A percentile compares a stretch with the other conserved stretches of the same genome.
Conservation (phyloP, 2,329 filamentous ascomycete genomes). For the Pleomassaria siparia region DNA sequence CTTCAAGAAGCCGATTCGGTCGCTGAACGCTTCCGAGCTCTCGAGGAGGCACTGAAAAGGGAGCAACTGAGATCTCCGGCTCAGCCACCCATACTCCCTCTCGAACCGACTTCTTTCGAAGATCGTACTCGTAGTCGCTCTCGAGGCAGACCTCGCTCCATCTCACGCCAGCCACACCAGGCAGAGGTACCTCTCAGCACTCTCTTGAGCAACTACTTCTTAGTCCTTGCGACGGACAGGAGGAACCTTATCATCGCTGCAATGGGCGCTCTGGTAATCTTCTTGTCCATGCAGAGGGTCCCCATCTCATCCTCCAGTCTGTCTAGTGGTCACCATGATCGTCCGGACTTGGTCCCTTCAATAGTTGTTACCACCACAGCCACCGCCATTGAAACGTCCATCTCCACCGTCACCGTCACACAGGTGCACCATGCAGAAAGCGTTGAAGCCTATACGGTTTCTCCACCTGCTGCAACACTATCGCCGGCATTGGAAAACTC, state of each 20-base stretch:
- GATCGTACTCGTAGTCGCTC: slow-evolving; percentile 13
- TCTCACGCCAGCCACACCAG: slow-evolving; percentile 13
- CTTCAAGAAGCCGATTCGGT: slow-evolving; percentile 29
- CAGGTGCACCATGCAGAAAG: slow-evolving; percentile 7
- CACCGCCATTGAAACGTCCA: slow-evolving; percentile 27
- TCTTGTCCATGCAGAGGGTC: slow-evolving; percentile 38
- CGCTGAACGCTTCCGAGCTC: slow-evolving; percentile 30
- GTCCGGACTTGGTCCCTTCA: not conserved
- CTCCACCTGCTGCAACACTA: not conserved
- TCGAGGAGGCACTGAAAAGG: slow-evolving; percentile 32
- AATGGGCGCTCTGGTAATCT: slow-evolving; percentile 47
- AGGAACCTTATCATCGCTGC: slow-evolving; percentile 55
- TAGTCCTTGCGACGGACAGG: slow-evolving; percentile 54
- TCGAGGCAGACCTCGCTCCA: slow-evolving; percentile 9
- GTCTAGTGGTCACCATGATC: slow-evolving; percentile 3
- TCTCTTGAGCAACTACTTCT: slow-evolving; percentile 56
- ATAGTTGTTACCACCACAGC: slow-evolving; percentile 21
- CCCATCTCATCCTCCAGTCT: slow-evolving; percentile 8
- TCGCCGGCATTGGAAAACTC: not conserved
- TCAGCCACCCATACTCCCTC: not conserved
- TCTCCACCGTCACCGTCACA: slow-evolving; percentile 18
- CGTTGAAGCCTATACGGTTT: not conserved
- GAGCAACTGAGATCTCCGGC: slow-evolving; percentile 9
- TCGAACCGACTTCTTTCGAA: slow-evolving; percentile 1
- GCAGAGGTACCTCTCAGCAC: slow-evolving; percentile 54